These are phyloP conservation scores for Huntiella abstrusa DNA, from an alignment of 2,329 filamentous ascomycete genomes.

Conservation along the genomic window DNA sequence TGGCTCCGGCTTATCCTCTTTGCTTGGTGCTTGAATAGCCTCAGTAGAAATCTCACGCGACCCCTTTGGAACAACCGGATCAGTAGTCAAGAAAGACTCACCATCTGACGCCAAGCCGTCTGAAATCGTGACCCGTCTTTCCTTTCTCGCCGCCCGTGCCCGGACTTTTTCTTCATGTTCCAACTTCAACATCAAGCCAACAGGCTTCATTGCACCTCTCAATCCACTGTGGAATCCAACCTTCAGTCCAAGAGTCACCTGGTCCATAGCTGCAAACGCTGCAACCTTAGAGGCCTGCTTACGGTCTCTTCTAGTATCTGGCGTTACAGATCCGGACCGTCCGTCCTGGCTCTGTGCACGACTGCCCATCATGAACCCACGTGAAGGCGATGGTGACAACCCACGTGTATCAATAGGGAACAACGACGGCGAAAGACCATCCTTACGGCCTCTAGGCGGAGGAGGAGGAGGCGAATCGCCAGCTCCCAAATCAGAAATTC, in stretches of 20 bases:
- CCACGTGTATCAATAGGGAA: constrained; percentile 6
- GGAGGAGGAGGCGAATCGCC: constrained; percentile 19
- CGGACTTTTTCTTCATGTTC: constrained; percentile 11
- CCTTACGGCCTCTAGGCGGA: constrained; percentile 26
- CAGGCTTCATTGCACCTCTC: constrained; percentile 13
- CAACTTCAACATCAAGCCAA: constrained; percentile 14
- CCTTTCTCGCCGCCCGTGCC: constrained; percentile 1
- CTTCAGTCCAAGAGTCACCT: constrained; percentile 37
- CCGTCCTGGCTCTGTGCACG: neutral
- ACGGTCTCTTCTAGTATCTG: constrained; percentile 5
- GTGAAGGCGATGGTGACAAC: constrained; percentile 1
- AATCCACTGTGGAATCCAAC: constrained; percentile 28
- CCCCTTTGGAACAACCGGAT: neutral
- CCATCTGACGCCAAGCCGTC: neutral
- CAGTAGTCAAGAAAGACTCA: neutral
- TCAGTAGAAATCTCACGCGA: neutral
- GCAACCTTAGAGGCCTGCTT: constrained; percentile 31
- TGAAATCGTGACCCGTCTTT: constrained; percentile 1
- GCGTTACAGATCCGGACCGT: constrained; percentile 2
- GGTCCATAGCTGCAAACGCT: constrained; percentile 44
- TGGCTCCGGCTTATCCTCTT: neutral
- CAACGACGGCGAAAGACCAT: constrained; percentile 15
- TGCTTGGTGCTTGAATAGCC: neutral
- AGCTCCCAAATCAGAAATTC: constrained; percentile 24
- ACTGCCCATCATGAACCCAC: neutral